A percentile compares a stretch with the other conserved stretches of the same genome.
Conservation (phyloP, 495 filamentous ascomycete species). For the Neurospora sp. region DNA sequence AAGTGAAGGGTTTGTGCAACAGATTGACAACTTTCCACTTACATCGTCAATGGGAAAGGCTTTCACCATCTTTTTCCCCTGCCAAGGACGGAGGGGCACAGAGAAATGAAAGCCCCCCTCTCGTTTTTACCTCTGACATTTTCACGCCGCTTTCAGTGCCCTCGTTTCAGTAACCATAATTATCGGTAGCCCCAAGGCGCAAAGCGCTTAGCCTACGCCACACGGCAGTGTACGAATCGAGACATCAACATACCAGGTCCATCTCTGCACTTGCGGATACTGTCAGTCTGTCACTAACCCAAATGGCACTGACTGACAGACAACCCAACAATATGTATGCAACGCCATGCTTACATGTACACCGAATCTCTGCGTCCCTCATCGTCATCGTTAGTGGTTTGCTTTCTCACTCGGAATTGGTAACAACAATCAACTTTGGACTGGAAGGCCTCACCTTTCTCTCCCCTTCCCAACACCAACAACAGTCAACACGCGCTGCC, state of each 20-base stretch:
- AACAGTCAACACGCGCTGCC: background rate
- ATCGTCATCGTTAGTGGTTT: background rate
- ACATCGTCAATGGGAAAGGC: background rate
- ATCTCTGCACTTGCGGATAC: background rate
- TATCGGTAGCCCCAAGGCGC: background rate
- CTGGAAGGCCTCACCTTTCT: background rate
- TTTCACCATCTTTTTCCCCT: background rate
- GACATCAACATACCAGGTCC: background rate
- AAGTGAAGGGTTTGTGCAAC: background rate
- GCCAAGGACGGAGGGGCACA: background rate
- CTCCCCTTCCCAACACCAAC: background rate
- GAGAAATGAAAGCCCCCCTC: background rate
- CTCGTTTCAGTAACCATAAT: background rate
- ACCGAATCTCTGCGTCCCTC: background rate
- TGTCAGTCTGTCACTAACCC: background rate
- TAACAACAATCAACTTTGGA: background rate
- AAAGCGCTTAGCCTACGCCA: background rate
- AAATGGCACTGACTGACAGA: background rate
- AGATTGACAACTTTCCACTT: background rate
- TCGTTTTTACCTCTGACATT: background rate
- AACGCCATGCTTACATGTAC: background rate
- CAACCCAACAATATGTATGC: background rate
- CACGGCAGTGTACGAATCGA: background rate
- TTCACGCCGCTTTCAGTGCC: background rate
- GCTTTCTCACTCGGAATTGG: background rate